Evolutionary conservation across 495 filamentous ascomycete species (phyloP).

Genomic region (Lophiostoma macrostomum): DNA sequence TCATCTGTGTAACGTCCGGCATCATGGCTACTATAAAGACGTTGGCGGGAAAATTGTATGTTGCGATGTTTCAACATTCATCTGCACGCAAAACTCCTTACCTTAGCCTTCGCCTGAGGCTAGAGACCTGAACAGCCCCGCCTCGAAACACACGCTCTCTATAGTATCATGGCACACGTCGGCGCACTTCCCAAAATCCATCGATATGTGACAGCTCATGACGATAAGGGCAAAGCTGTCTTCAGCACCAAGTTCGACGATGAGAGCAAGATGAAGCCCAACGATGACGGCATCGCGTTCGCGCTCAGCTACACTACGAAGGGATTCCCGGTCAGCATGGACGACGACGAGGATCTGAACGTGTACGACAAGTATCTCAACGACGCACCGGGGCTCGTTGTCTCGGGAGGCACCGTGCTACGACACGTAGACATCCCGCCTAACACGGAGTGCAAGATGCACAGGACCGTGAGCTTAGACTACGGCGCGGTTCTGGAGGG

Average conservation of each 20-base stretch:
- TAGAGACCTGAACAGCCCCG: no score
- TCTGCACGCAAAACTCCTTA: no score
- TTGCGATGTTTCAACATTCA: no score
- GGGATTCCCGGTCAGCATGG: conserved; percentile 29
- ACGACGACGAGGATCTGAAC: conserved; percentile 30
- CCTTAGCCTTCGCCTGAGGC: no score
- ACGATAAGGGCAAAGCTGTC: conserved; percentile 32
- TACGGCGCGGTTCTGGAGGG: conserved; percentile 38
- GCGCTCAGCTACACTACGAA: conserved; percentile 31
- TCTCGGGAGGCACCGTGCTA: conserved; percentile 37
- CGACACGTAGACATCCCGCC: conserved; percentile 32
- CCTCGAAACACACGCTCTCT: neutral
- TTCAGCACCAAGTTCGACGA: conserved; percentile 34
- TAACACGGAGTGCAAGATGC: conserved; percentile 25
- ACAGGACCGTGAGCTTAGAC: conserved; percentile 37
- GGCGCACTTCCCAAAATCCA: conserved; percentile 27
- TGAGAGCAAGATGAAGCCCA: conserved; percentile 17
- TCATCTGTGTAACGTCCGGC: no score
- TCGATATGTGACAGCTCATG: conserved; percentile 32
- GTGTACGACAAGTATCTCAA: conserved; percentile 23
- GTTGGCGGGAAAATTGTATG: no score
- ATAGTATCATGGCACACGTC: conserved; percentile 33
- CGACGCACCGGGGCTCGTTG: conserved; percentile 38
- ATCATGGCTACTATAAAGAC: neutral
- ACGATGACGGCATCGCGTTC: conserved; percentile 23